Percentiles rank a stretch among this genome's conserved stretches.
These are phyloP conservation scores for Nemania abortiva DNA, from an alignment of 2,329 filamentous ascomycete genomes.

Conservation along the genomic window DNA sequence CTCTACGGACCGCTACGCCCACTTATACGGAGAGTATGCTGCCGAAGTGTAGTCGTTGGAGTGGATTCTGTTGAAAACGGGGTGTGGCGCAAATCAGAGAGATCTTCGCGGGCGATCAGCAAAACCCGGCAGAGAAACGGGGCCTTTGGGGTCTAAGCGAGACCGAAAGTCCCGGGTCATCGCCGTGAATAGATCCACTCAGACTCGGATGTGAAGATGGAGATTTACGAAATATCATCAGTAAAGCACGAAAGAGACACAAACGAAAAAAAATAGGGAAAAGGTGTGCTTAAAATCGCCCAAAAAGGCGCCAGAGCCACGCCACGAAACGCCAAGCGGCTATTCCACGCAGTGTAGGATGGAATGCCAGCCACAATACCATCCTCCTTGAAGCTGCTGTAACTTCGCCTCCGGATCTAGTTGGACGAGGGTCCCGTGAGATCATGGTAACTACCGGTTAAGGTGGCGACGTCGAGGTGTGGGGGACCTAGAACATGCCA, in stretches of 20 bases:
- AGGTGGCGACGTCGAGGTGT: constrained; percentile 45
- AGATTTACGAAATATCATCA: constrained; percentile 18
- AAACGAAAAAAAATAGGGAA: constrained; percentile 33
- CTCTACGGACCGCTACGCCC: constrained; percentile 33
- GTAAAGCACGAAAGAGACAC: constrained; percentile 25
- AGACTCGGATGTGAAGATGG: constrained; percentile 22
- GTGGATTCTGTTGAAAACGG: constrained; percentile 27
- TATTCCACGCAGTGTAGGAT: constrained; percentile 19
- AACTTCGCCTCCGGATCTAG: constrained; percentile 34
- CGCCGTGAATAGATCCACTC: constrained; percentile 34
- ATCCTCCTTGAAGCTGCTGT: constrained; percentile 42
- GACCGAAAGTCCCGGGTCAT: constrained; percentile 29
- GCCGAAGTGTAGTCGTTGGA: constrained; percentile 36
- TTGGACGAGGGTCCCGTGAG: constrained; percentile 24
- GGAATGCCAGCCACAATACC: constrained; percentile 33
- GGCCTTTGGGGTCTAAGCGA: constrained; percentile 28
- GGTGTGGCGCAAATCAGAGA: constrained; percentile 27
- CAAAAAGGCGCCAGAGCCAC: constrained; percentile 11
- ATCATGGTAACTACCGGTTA: constrained; percentile 43
- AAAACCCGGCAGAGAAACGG: constrained; percentile 29
- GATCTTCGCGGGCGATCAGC: constrained; percentile 32
- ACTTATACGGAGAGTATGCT: constrained; percentile 40
- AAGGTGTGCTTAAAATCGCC: constrained; percentile 22
- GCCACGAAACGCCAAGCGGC: constrained; percentile 14
- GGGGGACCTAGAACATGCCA: constrained; percentile 46